Percentiles rank a stretch among this genome's conserved stretches.
Evolutionary conservation across 2,329 filamentous ascomycete genomes (phyloP).

Genomic region (Mariannaea sp.): DNA sequence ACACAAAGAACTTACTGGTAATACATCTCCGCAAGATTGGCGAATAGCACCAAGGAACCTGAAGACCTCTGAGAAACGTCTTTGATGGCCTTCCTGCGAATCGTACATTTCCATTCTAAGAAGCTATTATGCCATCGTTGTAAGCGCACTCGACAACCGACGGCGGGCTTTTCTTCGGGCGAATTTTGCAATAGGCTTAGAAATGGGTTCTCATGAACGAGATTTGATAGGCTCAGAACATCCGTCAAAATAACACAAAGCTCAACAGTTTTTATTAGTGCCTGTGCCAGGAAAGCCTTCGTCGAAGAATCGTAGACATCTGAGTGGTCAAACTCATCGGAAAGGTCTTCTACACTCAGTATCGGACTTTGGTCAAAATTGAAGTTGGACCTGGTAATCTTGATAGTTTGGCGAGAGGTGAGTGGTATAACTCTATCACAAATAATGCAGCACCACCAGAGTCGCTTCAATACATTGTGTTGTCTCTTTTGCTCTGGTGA

Average conservation of each 20-base stretch:
- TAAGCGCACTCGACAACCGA: constrained; percentile 29
- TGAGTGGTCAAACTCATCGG: constrained; percentile 31
- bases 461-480: constrained; percentile 30
- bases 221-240: constrained; percentile 27
- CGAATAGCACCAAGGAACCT: constrained; percentile 28
- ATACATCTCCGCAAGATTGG: constrained; percentile 36
- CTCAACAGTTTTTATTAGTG: constrained; percentile 31
- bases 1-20: constrained; percentile 34
- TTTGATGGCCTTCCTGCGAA: constrained; percentile 16
- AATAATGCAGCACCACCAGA: constrained; percentile 37
- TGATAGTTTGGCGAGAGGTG: constrained; percentile 33
- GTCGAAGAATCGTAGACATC: constrained; percentile 32
- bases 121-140: constrained; percentile 30
- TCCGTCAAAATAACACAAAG: constrained; percentile 33
- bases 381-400: constrained; percentile 33
- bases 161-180: constrained; percentile 26
- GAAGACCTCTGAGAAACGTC: constrained; percentile 1
- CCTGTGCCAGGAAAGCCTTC: constrained; percentile 26
- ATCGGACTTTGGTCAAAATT: constrained; percentile 27
- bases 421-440: constrained; percentile 30
- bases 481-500: constrained; percentile 22
- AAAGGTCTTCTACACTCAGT: constrained; percentile 25
- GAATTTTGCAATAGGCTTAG: constrained; percentile 28
- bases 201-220: constrained; percentile 31
- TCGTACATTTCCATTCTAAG: constrained; percentile 24